Percentiles rank a stretch among this genome's conserved stretches.
Evolutionary conservation across 2,329 filamentous ascomycete species (phyloP).

Genomic region (Penicillium sp.): DNA sequence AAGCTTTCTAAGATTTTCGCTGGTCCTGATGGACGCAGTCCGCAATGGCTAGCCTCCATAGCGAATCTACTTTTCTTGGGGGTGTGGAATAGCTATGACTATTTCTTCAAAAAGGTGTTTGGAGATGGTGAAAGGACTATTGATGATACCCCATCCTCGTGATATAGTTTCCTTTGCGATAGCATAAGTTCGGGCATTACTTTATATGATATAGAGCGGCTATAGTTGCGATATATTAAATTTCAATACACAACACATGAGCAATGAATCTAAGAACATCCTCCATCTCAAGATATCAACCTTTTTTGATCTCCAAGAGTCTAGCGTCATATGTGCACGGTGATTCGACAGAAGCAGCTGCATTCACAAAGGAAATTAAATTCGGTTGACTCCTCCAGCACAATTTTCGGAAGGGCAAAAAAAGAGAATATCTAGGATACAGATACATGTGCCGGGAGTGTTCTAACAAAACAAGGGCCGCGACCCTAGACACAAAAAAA

Average conservation of each 20-base stretch:
- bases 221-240: background rate
- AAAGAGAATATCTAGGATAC: slow-evolving; percentile 44
- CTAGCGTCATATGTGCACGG: background rate
- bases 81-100: slow-evolving; percentile 67
- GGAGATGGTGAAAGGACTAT: slow-evolving; percentile 79
- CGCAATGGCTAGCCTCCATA: slow-evolving; percentile 63
- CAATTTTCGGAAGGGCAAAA: slow-evolving; percentile 40
- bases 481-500: slow-evolving; percentile 31
- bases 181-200: background rate
- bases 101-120: slow-evolving; percentile 65
- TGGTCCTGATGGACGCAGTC: slow-evolving; percentile 66
- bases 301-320: background rate
- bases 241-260: background rate
- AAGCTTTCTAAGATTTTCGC: slow-evolving; percentile 50
- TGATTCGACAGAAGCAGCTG: background rate
- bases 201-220: background rate
- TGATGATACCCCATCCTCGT: slow-evolving; percentile 17
- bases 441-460: slow-evolving; percentile 43
- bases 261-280: background rate
- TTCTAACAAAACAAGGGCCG: slow-evolving; percentile 40
- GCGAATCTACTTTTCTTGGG: slow-evolving; percentile 56
- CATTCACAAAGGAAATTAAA: slow-evolving; percentile 40
- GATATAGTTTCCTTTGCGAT: background rate
- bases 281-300: background rate
- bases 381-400: slow-evolving; percentile 39